These are phyloP conservation scores for Malus hybrid DNA, from an alignment of 331 rosid species.

Conservation along the genomic window DNA sequence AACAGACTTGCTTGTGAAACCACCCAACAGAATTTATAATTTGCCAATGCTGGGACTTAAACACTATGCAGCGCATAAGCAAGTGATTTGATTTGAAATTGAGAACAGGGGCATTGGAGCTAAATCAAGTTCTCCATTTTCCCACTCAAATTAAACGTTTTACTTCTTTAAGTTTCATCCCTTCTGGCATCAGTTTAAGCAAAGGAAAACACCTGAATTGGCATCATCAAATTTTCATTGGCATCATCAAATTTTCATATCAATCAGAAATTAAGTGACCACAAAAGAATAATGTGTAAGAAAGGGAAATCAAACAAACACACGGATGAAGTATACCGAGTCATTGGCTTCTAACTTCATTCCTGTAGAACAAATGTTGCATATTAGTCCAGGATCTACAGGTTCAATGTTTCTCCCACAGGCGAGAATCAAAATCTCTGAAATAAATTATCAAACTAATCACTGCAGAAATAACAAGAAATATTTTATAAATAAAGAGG, in stretches of 20 bases:
- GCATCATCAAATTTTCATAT: not conserved
- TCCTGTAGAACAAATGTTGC: conserved; percentile 60
- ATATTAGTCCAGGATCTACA: conserved; percentile 59
- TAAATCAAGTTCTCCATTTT: not conserved
- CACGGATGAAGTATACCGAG: conserved; percentile 36
- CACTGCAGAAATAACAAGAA: conserved; percentile 1
- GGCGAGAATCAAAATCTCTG: conserved; percentile 90
- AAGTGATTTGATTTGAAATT: not conserved
- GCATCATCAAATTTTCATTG: not conserved
- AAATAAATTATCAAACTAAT: conserved; percentile 3
- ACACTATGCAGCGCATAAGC: not conserved
- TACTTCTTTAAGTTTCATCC: not conserved
- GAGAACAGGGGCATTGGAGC: not conserved
- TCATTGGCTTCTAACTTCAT: conserved; percentile 82
- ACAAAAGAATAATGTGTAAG: not conserved
- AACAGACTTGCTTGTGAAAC: not conserved
- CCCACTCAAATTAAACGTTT: not conserved
- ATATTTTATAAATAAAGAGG: not conserved
- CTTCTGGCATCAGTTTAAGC: not conserved
- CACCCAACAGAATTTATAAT: not conserved
- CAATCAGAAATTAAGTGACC: not conserved
- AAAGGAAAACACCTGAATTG: not conserved
- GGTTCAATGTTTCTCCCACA: conserved; percentile 72
- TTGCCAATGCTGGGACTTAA: not conserved
- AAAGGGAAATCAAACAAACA: not conserved